Base-by-base conservation (phyloP, 2,329 filamentous ascomycete genomes). In the Allantophomopsis cytisporea region DNA sequence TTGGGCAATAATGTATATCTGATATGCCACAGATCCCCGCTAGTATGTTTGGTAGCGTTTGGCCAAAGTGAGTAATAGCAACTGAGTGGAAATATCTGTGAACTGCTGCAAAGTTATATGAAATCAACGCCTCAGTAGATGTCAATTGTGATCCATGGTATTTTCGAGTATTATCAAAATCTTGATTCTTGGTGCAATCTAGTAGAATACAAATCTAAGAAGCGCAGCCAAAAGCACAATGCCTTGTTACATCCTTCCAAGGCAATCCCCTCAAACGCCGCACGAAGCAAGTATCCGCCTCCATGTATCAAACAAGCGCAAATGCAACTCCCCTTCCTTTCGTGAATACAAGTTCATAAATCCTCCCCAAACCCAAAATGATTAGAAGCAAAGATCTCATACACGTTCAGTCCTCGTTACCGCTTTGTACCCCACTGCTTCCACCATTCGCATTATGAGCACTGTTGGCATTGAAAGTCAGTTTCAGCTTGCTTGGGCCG, bases 391-490 rank as follows among this genome's bases (percentile, higher is more conserved):
- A 41, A 33, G 37, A 30, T 37, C 14, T n/a, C 28, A 32, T 30
- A 37, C 32, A 16, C 32, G 32, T 37, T 44, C 37, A 50, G 32
- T 55, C 53, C 37, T 76, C 71, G 43, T 73, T 67, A 45, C 76
- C 71, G 52, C 71, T 75, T 50, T 67, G 66, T 39, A 57, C 53
- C 38, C 54, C 50, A 44, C 61, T 65, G 36, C 59, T 60, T 7
- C 60, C 62, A 36, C 60, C 62, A 40, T 59, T 59, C 33, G 54
- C 50, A 38, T 56, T 57, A 31, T 51, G 52, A 39, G 47, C 43
- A 39, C 55, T 59, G 42, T 68, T 70, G 49, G 73, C 69, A 16
- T 65, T 81, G 45, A 89, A 66, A 64, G 82, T 87, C 60, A 89
- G 37, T 42, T 53, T 88, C 23, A 28, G 23, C 37, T 80, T 68